A percentile compares a stretch with the other conserved stretches of the same genome.
phyloP scores from a whole-genome alignment of 345 rosid species.

The Brassica napus region DNA sequence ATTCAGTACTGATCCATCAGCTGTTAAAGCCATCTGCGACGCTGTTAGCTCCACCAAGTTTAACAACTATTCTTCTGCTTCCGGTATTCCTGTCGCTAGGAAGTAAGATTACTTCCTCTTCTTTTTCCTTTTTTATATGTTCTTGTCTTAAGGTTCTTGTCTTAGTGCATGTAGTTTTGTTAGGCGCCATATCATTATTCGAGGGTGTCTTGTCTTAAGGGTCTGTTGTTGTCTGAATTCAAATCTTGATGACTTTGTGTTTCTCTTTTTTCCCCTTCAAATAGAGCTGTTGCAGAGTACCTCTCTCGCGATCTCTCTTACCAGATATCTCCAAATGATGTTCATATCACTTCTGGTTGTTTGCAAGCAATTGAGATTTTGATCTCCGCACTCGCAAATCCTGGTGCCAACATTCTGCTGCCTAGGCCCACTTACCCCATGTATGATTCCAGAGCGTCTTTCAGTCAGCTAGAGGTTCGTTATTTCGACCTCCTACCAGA shows the following conservation, averaged over 20 bases:
- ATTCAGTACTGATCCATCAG: conserved; percentile 30
- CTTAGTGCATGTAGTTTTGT: too few species aligned
- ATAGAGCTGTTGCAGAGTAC: conserved; percentile 63
- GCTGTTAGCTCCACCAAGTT: conserved; percentile 30
- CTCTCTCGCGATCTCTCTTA: conserved; percentile 56
- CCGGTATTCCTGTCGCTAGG: conserved; percentile 31
- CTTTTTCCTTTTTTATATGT: background rate
- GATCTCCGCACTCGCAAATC: conserved; percentile 49
- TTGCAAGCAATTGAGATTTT: conserved; percentile 55
- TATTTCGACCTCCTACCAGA: conserved; percentile 64
- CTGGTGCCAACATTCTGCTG: conserved; percentile 62
- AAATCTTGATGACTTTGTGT: background rate
- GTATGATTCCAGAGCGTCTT: conserved; percentile 52
- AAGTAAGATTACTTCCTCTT: conserved; percentile 18
- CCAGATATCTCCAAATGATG: conserved; percentile 57
- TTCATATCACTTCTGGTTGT: conserved; percentile 58
- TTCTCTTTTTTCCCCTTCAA: background rate
- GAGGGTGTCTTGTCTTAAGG: background rate
- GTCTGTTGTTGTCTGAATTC: background rate
- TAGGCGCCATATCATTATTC: too few species aligned
- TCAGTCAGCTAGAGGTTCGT: conserved; percentile 48
- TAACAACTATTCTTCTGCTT: conserved; percentile 24
- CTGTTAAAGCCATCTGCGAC: conserved; percentile 33
- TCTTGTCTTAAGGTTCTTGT: background rate
- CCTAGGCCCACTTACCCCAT: conserved; percentile 62